Base-by-base conservation (phyloP, 148 eudicot genomes). In the Camellia lanceoleosa region DNA sequence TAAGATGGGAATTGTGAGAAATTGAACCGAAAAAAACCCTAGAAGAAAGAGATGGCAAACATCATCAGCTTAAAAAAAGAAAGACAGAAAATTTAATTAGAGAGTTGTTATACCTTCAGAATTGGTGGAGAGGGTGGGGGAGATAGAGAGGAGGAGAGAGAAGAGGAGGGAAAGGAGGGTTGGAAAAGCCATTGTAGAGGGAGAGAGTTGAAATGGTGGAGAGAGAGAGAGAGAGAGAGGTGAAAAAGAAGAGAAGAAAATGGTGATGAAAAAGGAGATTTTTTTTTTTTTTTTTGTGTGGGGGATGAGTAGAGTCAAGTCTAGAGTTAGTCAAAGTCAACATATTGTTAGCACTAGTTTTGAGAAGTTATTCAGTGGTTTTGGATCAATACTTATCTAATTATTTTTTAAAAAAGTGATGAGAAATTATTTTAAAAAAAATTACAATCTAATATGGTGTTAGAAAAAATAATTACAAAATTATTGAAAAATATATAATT, bases 101-200 rank as follows among this genome's bases (percentile, higher is more conserved):
- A 13, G 16, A 7, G 43, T 5, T 66, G 42, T 49, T 2, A 78
- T 81, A 89, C 91, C 91, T 86, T 89, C 91, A 64, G 86, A 78
- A 68, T 89, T 89, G 74, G 90, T 82, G 66, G 87, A 86, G 76
- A 81, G 43, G 61, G 83, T 23, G 15, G 74, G 68, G 30, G 85
- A 61, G 43, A 84, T 8, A 71, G 79, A 80, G 83, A 85, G 73
- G 82, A 84, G 78, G 67, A 85, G 60, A 30, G 75, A 46, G 79
- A 85, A 16, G 77, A 83, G 12, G 59, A 86, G 73, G 68, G 19
- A 52, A 85, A 81, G 74, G 70, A 80, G 46, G 62, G 77, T 41
- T 20, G 74, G 75, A 14, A 44, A 23, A 68, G 69, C 82, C 85
- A 83, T 83, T 67, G 67, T 4, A 74, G 78, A 65, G 56, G 42